Evolutionary conservation across 306 rosid species (phyloP), one percentile per base, ranked within the genome.

Genomic region (Quercus suber): DNA sequence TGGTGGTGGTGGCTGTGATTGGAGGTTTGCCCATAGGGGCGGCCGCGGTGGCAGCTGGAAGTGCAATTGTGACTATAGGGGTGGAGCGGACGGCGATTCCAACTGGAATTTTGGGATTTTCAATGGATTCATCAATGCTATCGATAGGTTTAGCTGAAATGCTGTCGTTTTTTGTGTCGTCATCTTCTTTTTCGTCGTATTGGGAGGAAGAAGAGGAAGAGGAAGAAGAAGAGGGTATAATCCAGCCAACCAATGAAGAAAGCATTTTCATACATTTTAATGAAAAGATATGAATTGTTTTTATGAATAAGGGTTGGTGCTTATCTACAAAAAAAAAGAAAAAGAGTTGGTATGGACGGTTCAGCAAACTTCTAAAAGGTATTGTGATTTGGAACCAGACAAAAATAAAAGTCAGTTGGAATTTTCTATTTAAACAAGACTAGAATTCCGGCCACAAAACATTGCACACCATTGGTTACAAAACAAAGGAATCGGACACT

Each of bases 151-250:
- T 45, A 33, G 72, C 11, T 1, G 52, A n/a, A 37, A 35, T 10
- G 15, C 5, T 8, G 3, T 35, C 52, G 25, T 11, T 21, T 21
- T 0, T 14, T 4, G 65, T 23, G 18, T 58, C 1, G 0, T 68
- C 52, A 19, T 18, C 37, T 8, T 35, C 85, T n/a, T 85, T 85
- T 25, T 74, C 83, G 7, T 81, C 79, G 78, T 55, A 81, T 37
- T 58, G 78, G 15, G 82, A 81, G 70, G 87, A 84, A 28, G 75
- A 28, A 52, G 43, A 49, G 5, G 18, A 35, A 13, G 74, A 8
- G 4, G 49, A 52, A 21, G 76, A 14, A 37, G 70, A 63, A 20
- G 55, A n/a, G 41, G 31, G 60, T 15, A 28, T 9, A n/a, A 68
- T 68, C 72, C 72, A 68, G 72, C 51, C 72, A 4, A 68, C 52